Evolutionary conservation across 2,329 filamentous ascomycete genomes (phyloP), one percentile per base, ranked within the genome.

Genomic region (Sporothrix pseudoabietina): DNA sequence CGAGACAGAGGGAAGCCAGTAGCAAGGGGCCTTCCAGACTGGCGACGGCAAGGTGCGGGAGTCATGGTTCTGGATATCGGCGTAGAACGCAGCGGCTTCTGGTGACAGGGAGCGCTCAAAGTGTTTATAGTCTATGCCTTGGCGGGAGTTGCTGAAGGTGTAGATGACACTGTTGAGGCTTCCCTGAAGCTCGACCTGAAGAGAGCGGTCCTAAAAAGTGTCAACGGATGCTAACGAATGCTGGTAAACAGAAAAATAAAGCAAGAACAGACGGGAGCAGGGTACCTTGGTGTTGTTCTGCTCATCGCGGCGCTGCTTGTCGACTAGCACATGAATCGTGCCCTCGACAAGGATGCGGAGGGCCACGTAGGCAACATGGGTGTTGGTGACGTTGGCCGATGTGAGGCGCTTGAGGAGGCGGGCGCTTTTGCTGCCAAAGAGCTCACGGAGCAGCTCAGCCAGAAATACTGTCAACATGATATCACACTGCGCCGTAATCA

Each of bases 401-500:
- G 65, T 44, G 12, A 77, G 39, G 2, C 74, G 73, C 54, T 49
- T 49, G 30, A 44, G 19, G 9, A 76, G 39, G 0, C 26, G 4
- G 22, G 70, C 66, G 1, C 69, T n/a, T 12, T 8, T 22, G 2
- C 66, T 54, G 54, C 75, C 73, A 47, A 77, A 75, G 0, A 77
- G 69, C 14, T 73, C 41, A 1, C 44, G 19, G 2, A 76, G 71
- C 8, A 74, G 61, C 19, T 69, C 68, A 0, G 49, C 35, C 12
- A 77, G 59, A 61, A 74, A 76, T 0, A 26, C 55, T 16, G 70
- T 44, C 35, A 74, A 32, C n/a, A 77, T 32, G 32, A 72, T 72
- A 26, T 77, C 76, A 22, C 74, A 75, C 65, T 77, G 75, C 0
- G 72, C 76, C 0, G 76, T 77, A 59, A 77, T 65, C 35, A 77